These are phyloP conservation scores for Lachnellula subtilissima DNA, from an alignment of 2,329 filamentous ascomycete species.

Conservation along the genomic window DNA sequence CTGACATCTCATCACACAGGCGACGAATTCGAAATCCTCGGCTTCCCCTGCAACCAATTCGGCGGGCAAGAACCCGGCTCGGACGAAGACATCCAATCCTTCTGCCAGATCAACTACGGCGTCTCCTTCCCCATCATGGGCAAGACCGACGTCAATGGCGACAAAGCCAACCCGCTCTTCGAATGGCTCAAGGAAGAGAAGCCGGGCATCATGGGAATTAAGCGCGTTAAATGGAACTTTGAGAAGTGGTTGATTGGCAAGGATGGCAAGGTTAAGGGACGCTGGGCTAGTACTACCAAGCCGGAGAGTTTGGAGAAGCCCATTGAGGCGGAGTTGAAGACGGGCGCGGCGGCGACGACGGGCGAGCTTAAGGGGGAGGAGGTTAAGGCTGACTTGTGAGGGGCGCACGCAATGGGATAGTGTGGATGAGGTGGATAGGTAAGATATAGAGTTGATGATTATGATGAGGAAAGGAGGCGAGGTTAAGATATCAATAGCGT, in stretches of 20 bases:
- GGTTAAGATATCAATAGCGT: background rate
- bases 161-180: slow-evolving; percentile 71
- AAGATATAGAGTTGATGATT: background rate
- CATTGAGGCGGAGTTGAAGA: slow-evolving; percentile 61
- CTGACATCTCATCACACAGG: background rate
- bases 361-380: slow-evolving; percentile 9
- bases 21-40: slow-evolving; percentile 76
- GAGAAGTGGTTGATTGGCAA: slow-evolving; percentile 92
- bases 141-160: slow-evolving; percentile 93
- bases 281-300: slow-evolving; percentile 87
- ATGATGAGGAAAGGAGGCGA: background rate
- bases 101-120: slow-evolving; percentile 84
- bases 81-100: slow-evolving; percentile 74
- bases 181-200: slow-evolving; percentile 70
- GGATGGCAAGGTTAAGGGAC: slow-evolving; percentile 77
- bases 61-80: slow-evolving; percentile 73
- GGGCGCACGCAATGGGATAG: background rate
- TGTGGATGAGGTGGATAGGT: too few relatives aligned
- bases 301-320: slow-evolving; percentile 72
- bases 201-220: slow-evolving; percentile 80
- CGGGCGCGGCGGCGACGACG: background rate
- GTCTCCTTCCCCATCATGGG: slow-evolving; percentile 45
- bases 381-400: slow-evolving; percentile 2
- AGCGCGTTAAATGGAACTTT: slow-evolving; percentile 98
- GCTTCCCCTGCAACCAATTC: slow-evolving; percentile 99